These are phyloP conservation scores for Aurinia saxatilis DNA, from an alignment of 345 rosid genomes.

Conservation along the genomic window DNA sequence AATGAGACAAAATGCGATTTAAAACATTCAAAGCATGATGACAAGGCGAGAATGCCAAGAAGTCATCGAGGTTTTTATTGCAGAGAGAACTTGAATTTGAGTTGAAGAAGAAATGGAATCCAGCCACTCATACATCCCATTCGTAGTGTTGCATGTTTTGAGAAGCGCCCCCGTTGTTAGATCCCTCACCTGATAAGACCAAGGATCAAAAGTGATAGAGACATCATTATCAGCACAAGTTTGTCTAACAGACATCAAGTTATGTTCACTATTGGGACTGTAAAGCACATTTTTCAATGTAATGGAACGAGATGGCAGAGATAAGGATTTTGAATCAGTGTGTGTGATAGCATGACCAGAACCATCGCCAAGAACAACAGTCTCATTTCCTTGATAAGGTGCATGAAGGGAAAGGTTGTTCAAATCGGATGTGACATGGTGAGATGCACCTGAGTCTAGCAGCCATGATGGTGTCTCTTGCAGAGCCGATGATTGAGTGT, in stretches of 20 bases:
- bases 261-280: background rate
- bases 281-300: background rate
- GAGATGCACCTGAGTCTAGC: background rate
- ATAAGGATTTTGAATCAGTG: background rate
- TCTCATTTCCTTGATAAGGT: background rate
- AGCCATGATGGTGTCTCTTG: background rate
- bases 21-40: too few relatives aligned
- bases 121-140: too few relatives aligned
- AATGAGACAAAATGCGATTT: too few relatives aligned
- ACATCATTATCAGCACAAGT: background rate
- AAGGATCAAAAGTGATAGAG: background rate
- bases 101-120: too few relatives aligned
- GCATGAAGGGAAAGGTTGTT: background rate
- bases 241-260: background rate
- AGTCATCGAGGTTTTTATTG: too few relatives aligned
- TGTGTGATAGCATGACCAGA: background rate
- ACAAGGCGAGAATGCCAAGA: too few relatives aligned
- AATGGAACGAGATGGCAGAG: background rate
- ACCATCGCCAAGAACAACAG: too few relatives aligned
- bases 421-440: background rate
- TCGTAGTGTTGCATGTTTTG: too few relatives aligned
- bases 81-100: too few relatives aligned
- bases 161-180: too few relatives aligned
- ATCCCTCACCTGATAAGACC: too few relatives aligned
- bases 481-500: too few relatives aligned